Base-by-base conservation (phyloP, 2,329 filamentous ascomycete species). In the Neonectria coccinea region DNA sequence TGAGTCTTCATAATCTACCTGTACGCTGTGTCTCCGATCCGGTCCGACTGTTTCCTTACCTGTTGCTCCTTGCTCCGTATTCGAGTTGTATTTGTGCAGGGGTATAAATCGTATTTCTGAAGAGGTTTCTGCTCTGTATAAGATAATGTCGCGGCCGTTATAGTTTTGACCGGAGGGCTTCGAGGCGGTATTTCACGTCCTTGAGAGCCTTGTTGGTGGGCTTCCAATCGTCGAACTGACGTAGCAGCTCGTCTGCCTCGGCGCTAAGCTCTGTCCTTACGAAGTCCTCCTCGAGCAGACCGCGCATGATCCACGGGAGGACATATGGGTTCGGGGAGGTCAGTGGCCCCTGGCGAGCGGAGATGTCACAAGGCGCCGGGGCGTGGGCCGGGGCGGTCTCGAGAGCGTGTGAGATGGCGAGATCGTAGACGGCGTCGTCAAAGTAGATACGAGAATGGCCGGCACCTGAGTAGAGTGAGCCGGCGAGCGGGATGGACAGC, bases 401-500 rank as follows among this genome's bases (percentile, higher is more conserved):
- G 4, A 95, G 83, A 1, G 91, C 84, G 75, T 93, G 92, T 47
- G 89, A 83, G 41, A 95, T 84, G 11, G 91, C 91, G 59, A 95
- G 85, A 70, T 92, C 88, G 78, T 98, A 99, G 20, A 98, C 92
- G 44, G 89, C 88, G 5, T 89, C 85, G 60, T 99, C 96, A 72
- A 97, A 94, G 77, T 99, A 98, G 5, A 99, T 87, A 47, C 94
- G 88, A 6, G 93, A 97, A 79, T 99, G 96, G 2, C 96, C 96
- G 74, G 97, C 95, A 48, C 96, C 96, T 9, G 90, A 89, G 74
- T 97, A 97, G 0, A 99, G 84, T 61, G 92, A 97, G 27, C 96
- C 96, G 1, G 96, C 96, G 2, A 99, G 85, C 2, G 96, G 93
- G 1, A 91, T 86, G 2, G 93, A 97, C 11, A 99, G 85, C 78